Conservation (phyloP, 345 rosid genomes). For the Citrus sp. region DNA sequence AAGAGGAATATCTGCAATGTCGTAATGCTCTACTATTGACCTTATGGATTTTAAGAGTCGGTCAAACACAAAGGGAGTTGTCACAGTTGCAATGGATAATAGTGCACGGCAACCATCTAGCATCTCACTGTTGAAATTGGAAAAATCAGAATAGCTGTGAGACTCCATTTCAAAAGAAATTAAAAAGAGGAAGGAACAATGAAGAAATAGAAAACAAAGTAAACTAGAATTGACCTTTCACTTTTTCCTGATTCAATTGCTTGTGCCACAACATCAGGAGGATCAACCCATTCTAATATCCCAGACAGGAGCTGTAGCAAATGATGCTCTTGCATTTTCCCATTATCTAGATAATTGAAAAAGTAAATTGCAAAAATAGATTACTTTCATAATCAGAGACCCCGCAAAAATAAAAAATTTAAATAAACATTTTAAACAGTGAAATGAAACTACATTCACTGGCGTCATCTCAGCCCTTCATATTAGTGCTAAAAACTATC, state of each 20-base stretch:
- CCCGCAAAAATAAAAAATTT: neutral
- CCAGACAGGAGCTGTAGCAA: constrained; percentile 80
- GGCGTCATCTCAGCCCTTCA: neutral
- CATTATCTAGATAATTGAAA: constrained; percentile 59
- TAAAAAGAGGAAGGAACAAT: constrained; percentile 6
- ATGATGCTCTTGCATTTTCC: constrained; percentile 75
- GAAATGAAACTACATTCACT: neutral
- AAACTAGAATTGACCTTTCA: constrained; percentile 59
- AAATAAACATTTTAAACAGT: neutral
- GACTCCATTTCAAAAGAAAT: constrained; percentile 13
- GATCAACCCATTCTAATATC: constrained; percentile 85
- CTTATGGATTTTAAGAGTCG: constrained; percentile 77
- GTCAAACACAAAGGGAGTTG: constrained; percentile 64
- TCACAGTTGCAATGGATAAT: constrained; percentile 76
- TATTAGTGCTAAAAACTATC: neutral
- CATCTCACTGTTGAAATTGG: constrained; percentile 64
- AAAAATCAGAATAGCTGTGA: constrained; percentile 20
- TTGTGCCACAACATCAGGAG: constrained; percentile 72
- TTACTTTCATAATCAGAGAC: neutral
- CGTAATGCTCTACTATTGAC: constrained; percentile 33
- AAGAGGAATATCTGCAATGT: neutral
- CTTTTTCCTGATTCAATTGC: constrained; percentile 86
- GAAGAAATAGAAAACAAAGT: constrained; percentile 18
- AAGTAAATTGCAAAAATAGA: constrained; percentile 26
- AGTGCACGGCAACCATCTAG: constrained; percentile 97